Conservation (phyloP, 1,139 yeast species). For the Pichia sp. region DNA sequence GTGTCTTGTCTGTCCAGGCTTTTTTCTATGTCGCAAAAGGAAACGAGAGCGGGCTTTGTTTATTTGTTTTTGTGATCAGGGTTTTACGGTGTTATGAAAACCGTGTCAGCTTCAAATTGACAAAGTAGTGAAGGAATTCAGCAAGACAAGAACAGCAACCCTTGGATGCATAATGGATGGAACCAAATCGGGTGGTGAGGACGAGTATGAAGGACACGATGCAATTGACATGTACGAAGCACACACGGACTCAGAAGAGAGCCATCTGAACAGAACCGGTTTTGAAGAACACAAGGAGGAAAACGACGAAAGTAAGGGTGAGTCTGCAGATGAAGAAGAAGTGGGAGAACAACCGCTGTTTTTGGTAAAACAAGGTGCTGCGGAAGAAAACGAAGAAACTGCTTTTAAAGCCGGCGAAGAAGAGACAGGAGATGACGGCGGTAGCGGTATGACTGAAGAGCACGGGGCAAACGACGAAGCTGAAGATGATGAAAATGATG, state of each 20-base stretch:
- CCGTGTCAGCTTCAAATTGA: not conserved
- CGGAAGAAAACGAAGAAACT: not conserved
- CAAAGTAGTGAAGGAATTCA: not conserved
- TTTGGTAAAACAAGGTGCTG: not conserved
- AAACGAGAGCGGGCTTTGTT: conserved; percentile 1
- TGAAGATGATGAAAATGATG: not conserved
- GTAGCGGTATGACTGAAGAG: not conserved
- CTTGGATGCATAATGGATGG: not conserved
- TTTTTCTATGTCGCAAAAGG: not conserved
- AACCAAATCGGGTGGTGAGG: not conserved
- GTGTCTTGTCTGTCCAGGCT: not conserved
- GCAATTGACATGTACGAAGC: conserved; percentile 5
- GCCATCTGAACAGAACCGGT: not conserved
- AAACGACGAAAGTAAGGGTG: not conserved
- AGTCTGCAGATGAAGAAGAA: not conserved
- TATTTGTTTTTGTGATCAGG: conserved; percentile 2
- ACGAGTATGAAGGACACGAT: not conserved
- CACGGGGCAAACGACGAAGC: not conserved
- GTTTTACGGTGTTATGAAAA: not conserved
- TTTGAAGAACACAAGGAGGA: not conserved
- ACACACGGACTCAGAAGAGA: conserved; percentile 1
- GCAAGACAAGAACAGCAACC: not conserved
- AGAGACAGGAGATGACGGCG: not conserved
- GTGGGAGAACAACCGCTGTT: no score
- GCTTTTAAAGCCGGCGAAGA: not conserved